Evolutionary conservation across 2,329 filamentous ascomycete species (phyloP).

Genomic region (Fusarium nisikadoi): DNA sequence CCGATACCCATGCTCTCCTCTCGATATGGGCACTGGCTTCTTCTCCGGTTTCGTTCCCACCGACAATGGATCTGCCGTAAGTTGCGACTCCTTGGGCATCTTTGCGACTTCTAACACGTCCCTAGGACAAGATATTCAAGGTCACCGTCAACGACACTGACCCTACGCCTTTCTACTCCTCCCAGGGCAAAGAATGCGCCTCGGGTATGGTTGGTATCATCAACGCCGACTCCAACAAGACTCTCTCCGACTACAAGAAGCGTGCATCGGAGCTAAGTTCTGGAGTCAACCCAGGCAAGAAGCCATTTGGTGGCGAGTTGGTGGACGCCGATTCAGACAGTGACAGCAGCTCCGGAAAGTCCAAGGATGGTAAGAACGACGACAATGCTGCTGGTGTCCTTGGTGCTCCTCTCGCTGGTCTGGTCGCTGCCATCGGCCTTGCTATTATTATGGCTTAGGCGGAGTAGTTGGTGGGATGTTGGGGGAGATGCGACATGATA

Average conservation of each 20-base stretch:
- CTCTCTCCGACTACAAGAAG: constrained; percentile 47
- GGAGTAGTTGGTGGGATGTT: not conserved
- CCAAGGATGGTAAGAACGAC: constrained; percentile 16
- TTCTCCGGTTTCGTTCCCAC: constrained; percentile 51
- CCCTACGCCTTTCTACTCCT: constrained; percentile 54
- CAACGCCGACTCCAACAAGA: constrained; percentile 47
- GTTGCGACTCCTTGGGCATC: not conserved
- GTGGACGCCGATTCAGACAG: constrained; percentile 29
- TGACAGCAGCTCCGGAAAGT: constrained; percentile 13
- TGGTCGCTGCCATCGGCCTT: constrained; percentile 32
- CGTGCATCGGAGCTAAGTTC: constrained; percentile 43
- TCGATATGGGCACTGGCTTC: constrained; percentile 49
- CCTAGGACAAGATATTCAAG: constrained; percentile 50
- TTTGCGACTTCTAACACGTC: constrained; percentile 6
- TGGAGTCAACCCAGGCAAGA: constrained; percentile 43
- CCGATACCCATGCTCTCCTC: constrained; percentile 49
- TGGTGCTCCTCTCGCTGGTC: constrained; percentile 27
- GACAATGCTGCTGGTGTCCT: constrained; percentile 31
- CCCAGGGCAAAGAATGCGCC: constrained; percentile 51
- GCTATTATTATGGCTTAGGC: constrained; percentile 34
- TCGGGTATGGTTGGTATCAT: constrained; percentile 55
- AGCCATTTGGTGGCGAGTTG: constrained; percentile 46
- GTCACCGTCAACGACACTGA: constrained; percentile 49
- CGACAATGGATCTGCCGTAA: constrained; percentile 45
- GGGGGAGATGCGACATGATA: constrained; percentile 27